Percentiles rank a stretch among this genome's conserved stretches.
Conservation (phyloP, 495 filamentous ascomycete genomes). For the Aspergillus wentii region DNA sequence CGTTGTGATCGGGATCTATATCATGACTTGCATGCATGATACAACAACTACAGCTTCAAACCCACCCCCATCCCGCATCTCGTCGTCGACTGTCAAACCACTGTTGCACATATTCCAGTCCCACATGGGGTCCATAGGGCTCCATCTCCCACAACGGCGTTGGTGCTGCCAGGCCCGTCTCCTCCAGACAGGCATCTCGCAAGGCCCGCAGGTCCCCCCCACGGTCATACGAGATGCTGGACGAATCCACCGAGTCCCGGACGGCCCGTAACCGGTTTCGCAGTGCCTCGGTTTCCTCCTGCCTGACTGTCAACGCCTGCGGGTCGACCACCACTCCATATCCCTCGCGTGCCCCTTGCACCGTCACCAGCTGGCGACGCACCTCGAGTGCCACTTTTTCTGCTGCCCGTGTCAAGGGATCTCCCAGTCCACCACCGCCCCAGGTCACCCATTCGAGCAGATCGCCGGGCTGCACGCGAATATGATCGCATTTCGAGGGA, state of each 20-base stretch:
- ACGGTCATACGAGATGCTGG: slow-evolving; percentile 28
- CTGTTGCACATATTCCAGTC: slow-evolving; percentile 25
- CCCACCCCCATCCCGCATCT: too few relatives aligned
- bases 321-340: slow-evolving; percentile 40
- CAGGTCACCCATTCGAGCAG: slow-evolving; percentile 49
- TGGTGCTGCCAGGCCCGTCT: slow-evolving; percentile 34
- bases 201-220: slow-evolving; percentile 32
- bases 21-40: too few relatives aligned
- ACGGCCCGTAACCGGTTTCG: slow-evolving; percentile 5
- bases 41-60: too few relatives aligned
- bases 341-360: slow-evolving; percentile 32
- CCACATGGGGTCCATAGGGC: slow-evolving; percentile 28
- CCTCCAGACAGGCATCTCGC: slow-evolving; percentile 23
- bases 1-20: too few relatives aligned
- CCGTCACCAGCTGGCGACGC: slow-evolving; percentile 39
- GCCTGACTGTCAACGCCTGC: slow-evolving; percentile 20
- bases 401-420: slow-evolving; percentile 41
- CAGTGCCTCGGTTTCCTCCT: slow-evolving; percentile 25
- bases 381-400: slow-evolving; percentile 44
- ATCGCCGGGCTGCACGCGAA: slow-evolving; percentile 41
- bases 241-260: not conserved
- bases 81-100: too few relatives aligned
- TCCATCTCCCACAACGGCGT: slow-evolving; percentile 31
- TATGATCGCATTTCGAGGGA: slow-evolving; percentile 44
- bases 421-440: slow-evolving; percentile 47